Percentiles rank a stretch among this genome's conserved stretches.
phyloP scores from a whole-genome alignment of 2,329 filamentous ascomycete species.

The Aspergillus neoniger region DNA sequence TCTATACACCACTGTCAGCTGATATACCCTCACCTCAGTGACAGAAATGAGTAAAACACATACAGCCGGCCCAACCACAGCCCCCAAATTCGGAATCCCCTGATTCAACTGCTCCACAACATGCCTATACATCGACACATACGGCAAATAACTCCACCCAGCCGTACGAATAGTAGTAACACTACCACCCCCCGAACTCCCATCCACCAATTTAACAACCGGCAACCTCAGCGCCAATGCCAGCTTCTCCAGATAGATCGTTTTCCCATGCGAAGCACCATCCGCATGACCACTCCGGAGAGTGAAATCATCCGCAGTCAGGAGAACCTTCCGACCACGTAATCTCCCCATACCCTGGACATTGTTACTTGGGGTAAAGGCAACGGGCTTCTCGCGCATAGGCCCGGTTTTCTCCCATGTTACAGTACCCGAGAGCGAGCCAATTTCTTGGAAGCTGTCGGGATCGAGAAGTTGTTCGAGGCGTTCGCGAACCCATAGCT shows the following conservation, averaged over 20 bases:
- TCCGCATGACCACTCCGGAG: conserved; percentile 66
- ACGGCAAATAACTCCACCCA: conserved; percentile 63
- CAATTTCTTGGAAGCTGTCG: conserved; percentile 60
- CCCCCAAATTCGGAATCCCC: conserved; percentile 66
- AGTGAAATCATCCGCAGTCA: conserved; percentile 66
- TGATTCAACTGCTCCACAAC: conserved; percentile 61
- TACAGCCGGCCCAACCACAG: conserved; percentile 62
- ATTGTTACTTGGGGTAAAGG: conserved; percentile 63
- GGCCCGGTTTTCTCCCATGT: conserved; percentile 54
- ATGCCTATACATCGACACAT: conserved; percentile 55
- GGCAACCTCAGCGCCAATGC: conserved; percentile 59
- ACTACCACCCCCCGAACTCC: conserved; percentile 63
- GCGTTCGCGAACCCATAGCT: conserved; percentile 66
- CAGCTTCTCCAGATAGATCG: conserved; percentile 64
- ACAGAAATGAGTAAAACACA: no score
- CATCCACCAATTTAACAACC: conserved; percentile 66
- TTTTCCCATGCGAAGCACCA: conserved; percentile 60
- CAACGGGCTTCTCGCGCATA: conserved; percentile 44
- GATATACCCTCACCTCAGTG: no score
- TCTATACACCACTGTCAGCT: conserved; percentile 33
- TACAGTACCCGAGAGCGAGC: conserved; percentile 61
- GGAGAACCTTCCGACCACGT: conserved; percentile 56
- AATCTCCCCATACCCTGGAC: conserved; percentile 61
- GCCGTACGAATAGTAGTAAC: conserved; percentile 60
- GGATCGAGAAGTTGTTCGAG: conserved; percentile 60